Evolutionary conservation across 2,329 filamentous ascomycete species (phyloP), one percentile per base, ranked within the genome.

Genomic region (Ceratocystis colombiana): DNA sequence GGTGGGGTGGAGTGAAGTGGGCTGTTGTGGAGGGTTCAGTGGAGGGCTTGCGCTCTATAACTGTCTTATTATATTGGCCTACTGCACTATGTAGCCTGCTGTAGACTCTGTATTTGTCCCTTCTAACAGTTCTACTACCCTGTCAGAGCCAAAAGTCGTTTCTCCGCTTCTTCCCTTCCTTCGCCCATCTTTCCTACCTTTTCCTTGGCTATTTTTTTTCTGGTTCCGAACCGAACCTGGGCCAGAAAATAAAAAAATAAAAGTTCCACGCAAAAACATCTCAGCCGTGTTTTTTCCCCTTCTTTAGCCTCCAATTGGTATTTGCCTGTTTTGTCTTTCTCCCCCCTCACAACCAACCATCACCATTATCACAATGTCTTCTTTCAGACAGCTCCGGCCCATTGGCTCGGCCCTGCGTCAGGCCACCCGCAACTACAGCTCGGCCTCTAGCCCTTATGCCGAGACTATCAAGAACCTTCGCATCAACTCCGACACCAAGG

Each of bases 401-500:
- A 79, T 86, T 81, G 79, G 78, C 87, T 80, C 83, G 82, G 83
- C 79, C 78, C 84, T 81, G 80, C 85, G 78, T 82, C 87, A 82
- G 73, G 74, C 78, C 69, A 84, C 84, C 76, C 87, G 90, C 76
- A 78, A 81, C 72, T 96, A 96, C 81, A 87, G 88, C 75, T 87
- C 88, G 64, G 78, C 82, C 71, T 82, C 82, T 69, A 84, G 85
- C 71, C 84, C 84, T 69, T 93, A 93, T 76, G 78, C 86, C 71
- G 77, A 84, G 73, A 93, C 89, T 68, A 81, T 87, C 75, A 80
- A 87, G 74, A 97, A 97, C 82, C 85, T 97, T 74, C 88, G 90
- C 79, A 92, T 97, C 82, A 96, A 91, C 78, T 76, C 81, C 76
- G 87, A 96, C 72, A 99, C 94, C 73, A 95, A 94, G 81, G 90